Conservation (phyloP, 768 basidiomycete species). For the Suillus brevipes region DNA sequence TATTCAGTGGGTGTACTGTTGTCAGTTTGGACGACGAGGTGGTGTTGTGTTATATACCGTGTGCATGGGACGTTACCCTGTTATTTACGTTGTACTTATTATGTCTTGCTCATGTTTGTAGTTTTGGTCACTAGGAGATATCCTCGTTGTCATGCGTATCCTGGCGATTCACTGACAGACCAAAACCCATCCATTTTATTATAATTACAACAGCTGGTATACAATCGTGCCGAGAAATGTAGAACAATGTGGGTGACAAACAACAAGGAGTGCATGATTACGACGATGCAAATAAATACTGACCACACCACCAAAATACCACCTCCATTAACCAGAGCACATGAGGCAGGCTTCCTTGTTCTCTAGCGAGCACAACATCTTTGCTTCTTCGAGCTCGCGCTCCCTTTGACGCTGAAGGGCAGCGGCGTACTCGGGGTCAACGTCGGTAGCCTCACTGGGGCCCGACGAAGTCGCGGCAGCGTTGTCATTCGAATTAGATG, state of each 20-base stretch:
- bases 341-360: conserved; percentile 94
- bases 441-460: conserved; percentile 33
- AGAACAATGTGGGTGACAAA: conserved; percentile 4
- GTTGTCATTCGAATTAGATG: conserved; percentile 27
- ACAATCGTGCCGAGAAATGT: conserved; percentile 14
- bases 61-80: background rate
- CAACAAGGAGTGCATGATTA: conserved; percentile 11
- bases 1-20: background rate
- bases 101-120: background rate
- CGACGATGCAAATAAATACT: background rate
- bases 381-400: conserved; percentile 78
- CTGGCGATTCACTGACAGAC: background rate
- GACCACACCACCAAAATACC: background rate
- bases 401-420: conserved; percentile 70
- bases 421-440: conserved; percentile 74
- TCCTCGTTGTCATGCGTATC: background rate
- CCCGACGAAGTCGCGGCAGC: conserved; percentile 16
- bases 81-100: background rate
- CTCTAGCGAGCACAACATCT: conserved; percentile 81
- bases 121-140: background rate
- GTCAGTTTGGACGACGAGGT: background rate
- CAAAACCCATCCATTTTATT: conserved; percentile 7
- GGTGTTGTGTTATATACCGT: conserved; percentile 5
- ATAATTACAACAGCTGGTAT: conserved; percentile 22
- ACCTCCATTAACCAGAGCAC: conserved; percentile 69